Evolutionary conservation across 31 red algal genomes (phyloP).

Genomic region (Endocladia muricata): DNA sequence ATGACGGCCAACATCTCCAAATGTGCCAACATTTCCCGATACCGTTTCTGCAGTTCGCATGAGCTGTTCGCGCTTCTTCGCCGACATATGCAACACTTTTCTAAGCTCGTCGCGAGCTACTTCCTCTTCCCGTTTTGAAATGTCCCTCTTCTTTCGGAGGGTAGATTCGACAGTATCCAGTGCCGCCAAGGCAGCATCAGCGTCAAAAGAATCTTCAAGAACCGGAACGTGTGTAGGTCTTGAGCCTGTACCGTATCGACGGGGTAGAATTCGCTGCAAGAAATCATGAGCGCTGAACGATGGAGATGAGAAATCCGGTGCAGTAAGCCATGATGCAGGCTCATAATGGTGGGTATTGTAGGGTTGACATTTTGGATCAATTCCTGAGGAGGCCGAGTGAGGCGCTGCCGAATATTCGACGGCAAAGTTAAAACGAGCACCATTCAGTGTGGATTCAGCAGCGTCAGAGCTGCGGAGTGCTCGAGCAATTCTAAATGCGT

Average conservation of each 20-base stretch:
- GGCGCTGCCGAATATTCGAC: background rate
- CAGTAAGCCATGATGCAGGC: conserved; percentile 46
- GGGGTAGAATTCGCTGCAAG: conserved; percentile 36
- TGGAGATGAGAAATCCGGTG: conserved; percentile 28
- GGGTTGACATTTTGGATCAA: background rate
- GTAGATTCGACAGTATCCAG: conserved; percentile 64
- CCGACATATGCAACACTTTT: conserved; percentile 36
- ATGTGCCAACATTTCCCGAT: conserved; percentile 27
- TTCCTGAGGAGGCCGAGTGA: conserved; percentile 13
- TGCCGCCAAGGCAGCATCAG: conserved; percentile 44
- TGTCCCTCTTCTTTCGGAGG: conserved; percentile 30
- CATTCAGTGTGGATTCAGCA: background rate
- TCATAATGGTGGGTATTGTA: conserved; percentile 17
- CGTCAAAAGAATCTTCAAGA: conserved; percentile 48
- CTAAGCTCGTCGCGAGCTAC: conserved; percentile 42
- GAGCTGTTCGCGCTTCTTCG: conserved; percentile 45
- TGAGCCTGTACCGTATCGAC: conserved; percentile 23
- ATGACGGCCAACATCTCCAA: conserved; percentile 39
- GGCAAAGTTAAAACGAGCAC: background rate
- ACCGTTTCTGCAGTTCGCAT: conserved; percentile 31
- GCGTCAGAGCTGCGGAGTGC: background rate
- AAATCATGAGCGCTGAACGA: conserved; percentile 56
- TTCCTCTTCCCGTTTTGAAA: conserved; percentile 28
- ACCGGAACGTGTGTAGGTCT: conserved; percentile 33
- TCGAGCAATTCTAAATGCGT: conserved; percentile 21